A percentile compares a stretch with the other conserved stretches of the same genome.
phyloP scores from a whole-genome alignment of 169 alveolate species.

The Toxoplasma gondii region DNA sequence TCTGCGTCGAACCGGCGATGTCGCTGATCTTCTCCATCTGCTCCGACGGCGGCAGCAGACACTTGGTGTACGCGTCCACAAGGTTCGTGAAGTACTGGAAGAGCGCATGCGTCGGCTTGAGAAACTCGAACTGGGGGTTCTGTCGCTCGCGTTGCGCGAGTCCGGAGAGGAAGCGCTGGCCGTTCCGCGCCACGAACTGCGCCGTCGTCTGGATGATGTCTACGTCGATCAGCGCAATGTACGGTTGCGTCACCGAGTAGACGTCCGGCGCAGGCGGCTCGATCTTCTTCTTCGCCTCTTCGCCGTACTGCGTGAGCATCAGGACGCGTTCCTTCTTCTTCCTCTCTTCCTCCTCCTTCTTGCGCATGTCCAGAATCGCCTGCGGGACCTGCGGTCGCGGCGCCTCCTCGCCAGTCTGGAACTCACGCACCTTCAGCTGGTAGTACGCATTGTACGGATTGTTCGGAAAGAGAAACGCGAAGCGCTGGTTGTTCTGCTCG shows the following conservation, averaged over 20 bases:
- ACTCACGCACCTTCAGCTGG: conserved; percentile 82
- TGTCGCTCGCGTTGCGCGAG: conserved; percentile 87
- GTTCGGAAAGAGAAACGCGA: conserved; percentile 81
- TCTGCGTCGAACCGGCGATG: conserved; percentile 80
- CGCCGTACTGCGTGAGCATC: conserved; percentile 79
- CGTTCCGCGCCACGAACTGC: conserved; percentile 96
- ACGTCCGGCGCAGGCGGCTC: conserved; percentile 75
- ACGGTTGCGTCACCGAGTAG: conserved; percentile 69
- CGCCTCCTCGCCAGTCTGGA: conserved; percentile 76
- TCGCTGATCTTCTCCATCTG: conserved; percentile 84
- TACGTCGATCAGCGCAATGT: conserved; percentile 81
- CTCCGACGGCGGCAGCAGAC: conserved; percentile 91
- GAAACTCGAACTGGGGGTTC: conserved; percentile 93
- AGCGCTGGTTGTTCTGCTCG: conserved; percentile 81
- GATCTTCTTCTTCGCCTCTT: conserved; percentile 65
- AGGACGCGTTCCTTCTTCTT: conserved; percentile 74
- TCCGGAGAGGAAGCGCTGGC: conserved; percentile 93
- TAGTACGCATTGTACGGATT: conserved; percentile 88
- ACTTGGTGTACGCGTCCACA: conserved; percentile 94
- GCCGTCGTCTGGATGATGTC: conserved; percentile 96
- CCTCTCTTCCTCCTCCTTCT: conserved; percentile 74
- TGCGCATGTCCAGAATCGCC: conserved; percentile 78
- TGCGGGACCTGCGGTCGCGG: conserved; percentile 81
- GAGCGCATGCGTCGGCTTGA: conserved; percentile 95
- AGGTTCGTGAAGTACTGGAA: conserved; percentile 93